Base-by-base conservation (phyloP, 2,329 filamentous ascomycete species). In the Tolypocladium tropicale region DNA sequence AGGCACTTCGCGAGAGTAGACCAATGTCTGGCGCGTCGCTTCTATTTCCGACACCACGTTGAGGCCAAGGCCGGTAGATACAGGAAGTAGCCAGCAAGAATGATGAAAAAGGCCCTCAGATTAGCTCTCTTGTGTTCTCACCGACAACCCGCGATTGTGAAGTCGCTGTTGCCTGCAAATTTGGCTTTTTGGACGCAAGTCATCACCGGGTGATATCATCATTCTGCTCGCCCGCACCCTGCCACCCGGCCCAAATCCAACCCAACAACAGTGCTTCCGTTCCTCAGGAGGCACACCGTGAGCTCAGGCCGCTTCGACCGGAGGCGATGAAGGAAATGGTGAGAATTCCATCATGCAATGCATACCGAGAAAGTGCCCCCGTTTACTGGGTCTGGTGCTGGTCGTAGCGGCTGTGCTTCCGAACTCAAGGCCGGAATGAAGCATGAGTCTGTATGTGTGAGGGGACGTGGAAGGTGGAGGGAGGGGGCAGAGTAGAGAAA, bases 51-150 rank as follows among this genome's bases (percentile, higher is more conserved):
- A 16, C 28, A 21, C 28, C 6, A 21, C 12, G n/a, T 12, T 18
- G 32, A 30, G 12, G 36, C 25, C 7, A 5, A 5, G 6, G 6
- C n/a, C n/a, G 3, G 10, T 16, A 33, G 21, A 52, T 21, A 56
- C 6, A 37, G 28, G 10, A 37, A 6, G 3, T 21, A 55, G 16
- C 23, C 25, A 23, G 34, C 21, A 16, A 46, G 23, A 37, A 56
- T 59, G 56, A 56, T 61, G 59, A 52, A 59, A 54, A 30, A 62
- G 65, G 65, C 76, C 76, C 77, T 79, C 77, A 79, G 76, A 79
- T 78, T 77, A 79, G 77, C 76, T 79, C 76, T 79, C 77, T 75
- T 70, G 64, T 68, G 75, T 79, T 79, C 77, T 78, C 77, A 79
- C 58, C 59, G 75, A 70, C 75, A 78, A 78, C 76, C 62, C 74